Base-by-base conservation (phyloP, 2,329 filamentous ascomycete species). In the Claviceps quebecensis region DNA sequence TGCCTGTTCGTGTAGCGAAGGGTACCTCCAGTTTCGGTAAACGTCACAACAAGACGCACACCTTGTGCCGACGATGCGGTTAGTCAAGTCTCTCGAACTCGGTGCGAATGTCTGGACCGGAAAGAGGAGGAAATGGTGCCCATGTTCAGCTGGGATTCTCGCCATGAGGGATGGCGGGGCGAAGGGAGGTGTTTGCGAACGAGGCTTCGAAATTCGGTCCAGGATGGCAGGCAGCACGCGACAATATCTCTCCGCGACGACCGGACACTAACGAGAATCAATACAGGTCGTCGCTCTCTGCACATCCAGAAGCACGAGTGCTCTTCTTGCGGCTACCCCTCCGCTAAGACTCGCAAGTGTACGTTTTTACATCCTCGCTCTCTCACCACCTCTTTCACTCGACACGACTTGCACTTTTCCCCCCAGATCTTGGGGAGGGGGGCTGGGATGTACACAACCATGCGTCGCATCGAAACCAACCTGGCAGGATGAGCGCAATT, bases 241-340 rank as follows among this genome's bases (percentile, higher is more conserved):
- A 36, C 16, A 45, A 45, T 34, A 14, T 2, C 14, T 16, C 9
- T 6, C 14, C 4, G 14, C 26, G 13, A 29, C 26, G 29, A 34
- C 9, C 29, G 9, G 29, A 34, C 1, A 34, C 29, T 34, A 37
- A 53, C 36, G 17, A 58, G 48, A 52, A 47, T 57, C 55, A 17
- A 17, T 8, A 1, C 45, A 94, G 89, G 91, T 76, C 86, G 87
- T 72, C 90, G 93, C 72, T 95, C 93, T 68, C 84, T 96, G 75
- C 93, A 98, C 85, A 84, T 97, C 78, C 93, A 98, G 81, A 98
- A 98, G 87, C 85, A 95, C 76, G 94, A 89, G 70, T 98, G 93
- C 80, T 74, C 91, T 65, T 77, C 77, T 61, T 98, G 93, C 81
- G 93, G 90, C 72, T 98, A 96, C 78, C 93, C 93, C 70, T 78